Evolutionary conservation across 495 filamentous ascomycete species (phyloP).

Genomic region (Penicillium pancosmium): DNA sequence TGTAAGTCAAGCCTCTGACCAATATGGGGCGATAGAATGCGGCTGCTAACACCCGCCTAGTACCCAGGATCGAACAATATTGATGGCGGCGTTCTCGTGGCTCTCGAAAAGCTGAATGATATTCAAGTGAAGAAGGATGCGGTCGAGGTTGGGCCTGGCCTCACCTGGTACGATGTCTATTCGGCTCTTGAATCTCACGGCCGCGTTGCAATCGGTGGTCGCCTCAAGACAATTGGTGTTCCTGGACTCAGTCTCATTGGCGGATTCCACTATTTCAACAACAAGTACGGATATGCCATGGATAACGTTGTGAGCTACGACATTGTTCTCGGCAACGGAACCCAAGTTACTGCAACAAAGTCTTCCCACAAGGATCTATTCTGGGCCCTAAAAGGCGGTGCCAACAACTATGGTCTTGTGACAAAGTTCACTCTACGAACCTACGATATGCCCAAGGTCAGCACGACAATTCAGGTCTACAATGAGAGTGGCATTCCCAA

Average conservation of each 20-base stretch:
- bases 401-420: constrained; percentile 46
- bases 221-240: constrained; percentile 43
- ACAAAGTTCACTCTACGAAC: constrained; percentile 51
- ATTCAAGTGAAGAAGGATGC: constrained; percentile 20
- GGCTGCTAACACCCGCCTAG: constrained; percentile 13
- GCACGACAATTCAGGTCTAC: constrained; percentile 38
- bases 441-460: constrained; percentile 41
- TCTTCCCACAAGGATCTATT: constrained; percentile 34
- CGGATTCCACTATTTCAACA: constrained; percentile 46
- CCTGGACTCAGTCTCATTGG: constrained; percentile 39
- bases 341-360: constrained; percentile 27
- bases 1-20: constrained; percentile 12
- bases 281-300: constrained; percentile 46
- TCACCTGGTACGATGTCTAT: constrained; percentile 46
- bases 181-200: constrained; percentile 35
- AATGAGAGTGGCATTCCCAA: constrained; percentile 28
- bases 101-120: constrained; percentile 18
- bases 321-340: constrained; percentile 36
- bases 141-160: constrained; percentile 39
- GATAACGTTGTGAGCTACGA: constrained; percentile 38
- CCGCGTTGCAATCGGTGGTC: constrained; percentile 38
- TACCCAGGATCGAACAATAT: constrained; percentile 36
- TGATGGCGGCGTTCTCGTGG: constrained; percentile 29
- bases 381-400: constrained; percentile 44
- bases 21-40: too few relatives aligned